Conservation (phyloP, 2,329 filamentous ascomycete genomes). For the Penicillium digitatum region DNA sequence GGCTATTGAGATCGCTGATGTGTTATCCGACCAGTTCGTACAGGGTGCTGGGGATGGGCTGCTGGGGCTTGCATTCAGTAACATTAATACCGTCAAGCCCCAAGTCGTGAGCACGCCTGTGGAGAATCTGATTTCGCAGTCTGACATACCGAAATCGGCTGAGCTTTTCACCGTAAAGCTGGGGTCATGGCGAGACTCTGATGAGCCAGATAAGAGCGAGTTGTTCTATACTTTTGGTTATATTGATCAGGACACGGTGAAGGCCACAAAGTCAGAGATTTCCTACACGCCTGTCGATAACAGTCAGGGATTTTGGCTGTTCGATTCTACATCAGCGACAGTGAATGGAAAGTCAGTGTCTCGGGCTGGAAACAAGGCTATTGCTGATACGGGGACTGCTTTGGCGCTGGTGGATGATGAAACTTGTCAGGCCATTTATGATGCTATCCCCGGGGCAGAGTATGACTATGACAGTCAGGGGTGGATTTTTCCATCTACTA, state of each 20-base stretch:
- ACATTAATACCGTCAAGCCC: conserved; percentile 60
- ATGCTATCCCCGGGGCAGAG: conserved; percentile 57
- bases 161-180: conserved; percentile 64
- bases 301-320: conserved; percentile 65
- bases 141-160: conserved; percentile 50
- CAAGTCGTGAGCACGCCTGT: conserved; percentile 58
- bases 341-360: conserved; percentile 55
- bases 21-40: conserved; percentile 57
- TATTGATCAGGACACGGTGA: conserved; percentile 62
- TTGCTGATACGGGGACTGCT: conserved; percentile 69
- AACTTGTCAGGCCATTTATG: conserved; percentile 60
- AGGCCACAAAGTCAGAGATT: conserved; percentile 52
- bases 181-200: conserved; percentile 52
- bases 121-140: conserved; percentile 63
- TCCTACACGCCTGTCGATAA: conserved; percentile 61
- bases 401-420: conserved; percentile 62
- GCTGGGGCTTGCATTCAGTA: conserved; percentile 62
- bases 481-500: conserved; percentile 58
- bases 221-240: conserved; percentile 71
- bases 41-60: conserved; percentile 59
- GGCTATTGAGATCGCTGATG: conserved; percentile 60
- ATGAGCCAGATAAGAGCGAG: conserved; percentile 44
- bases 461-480: conserved; percentile 58
- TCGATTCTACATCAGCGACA: conserved; percentile 54
- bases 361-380: conserved; percentile 58